phyloP scores from a whole-genome alignment of 768 basidiomycete genomes.

The Lentinus tigrinus region DNA sequence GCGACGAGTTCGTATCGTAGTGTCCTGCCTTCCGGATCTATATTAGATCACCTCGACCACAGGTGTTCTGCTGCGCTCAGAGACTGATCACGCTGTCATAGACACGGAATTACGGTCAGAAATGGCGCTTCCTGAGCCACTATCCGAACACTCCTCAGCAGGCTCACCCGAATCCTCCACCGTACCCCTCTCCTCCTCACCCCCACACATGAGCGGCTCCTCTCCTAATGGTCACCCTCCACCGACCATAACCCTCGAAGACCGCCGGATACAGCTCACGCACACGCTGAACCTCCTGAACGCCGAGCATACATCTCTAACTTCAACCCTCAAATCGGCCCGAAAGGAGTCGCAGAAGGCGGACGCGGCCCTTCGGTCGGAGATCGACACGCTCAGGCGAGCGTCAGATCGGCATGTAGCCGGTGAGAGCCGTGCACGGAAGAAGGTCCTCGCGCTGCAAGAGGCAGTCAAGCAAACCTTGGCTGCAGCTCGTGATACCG shows the following conservation, averaged over 20 bases:
- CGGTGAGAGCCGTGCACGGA: constrained; percentile 76
- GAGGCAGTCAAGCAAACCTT: constrained; percentile 79
- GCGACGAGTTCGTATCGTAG: background rate
- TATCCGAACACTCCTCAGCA: constrained; percentile 2
- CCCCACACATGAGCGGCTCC: constrained; percentile 6
- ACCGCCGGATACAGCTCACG: constrained; percentile 63
- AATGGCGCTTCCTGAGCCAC: constrained; percentile 2
- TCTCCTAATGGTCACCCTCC: constrained; percentile 15
- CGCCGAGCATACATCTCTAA: constrained; percentile 67
- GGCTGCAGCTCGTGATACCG: constrained; percentile 45
- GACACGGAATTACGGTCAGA: constrained; percentile 16
- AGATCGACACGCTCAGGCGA: constrained; percentile 82
- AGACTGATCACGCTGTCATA: background rate
- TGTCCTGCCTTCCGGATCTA: background rate
- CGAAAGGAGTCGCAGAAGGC: constrained; percentile 83
- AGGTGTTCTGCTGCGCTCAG: background rate
- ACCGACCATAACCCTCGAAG: constrained; percentile 56
- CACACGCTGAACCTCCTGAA: constrained; percentile 62
- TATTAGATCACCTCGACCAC: background rate
- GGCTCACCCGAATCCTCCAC: constrained; percentile 7
- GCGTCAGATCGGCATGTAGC: constrained; percentile 77
- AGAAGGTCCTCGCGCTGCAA: constrained; percentile 85
- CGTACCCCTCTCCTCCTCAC: constrained; percentile 6
- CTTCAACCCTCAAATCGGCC: constrained; percentile 69
- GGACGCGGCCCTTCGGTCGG: constrained; percentile 74